Conservation (phyloP, 345 rosid genomes). For the Lumnitzera racemosa region DNA sequence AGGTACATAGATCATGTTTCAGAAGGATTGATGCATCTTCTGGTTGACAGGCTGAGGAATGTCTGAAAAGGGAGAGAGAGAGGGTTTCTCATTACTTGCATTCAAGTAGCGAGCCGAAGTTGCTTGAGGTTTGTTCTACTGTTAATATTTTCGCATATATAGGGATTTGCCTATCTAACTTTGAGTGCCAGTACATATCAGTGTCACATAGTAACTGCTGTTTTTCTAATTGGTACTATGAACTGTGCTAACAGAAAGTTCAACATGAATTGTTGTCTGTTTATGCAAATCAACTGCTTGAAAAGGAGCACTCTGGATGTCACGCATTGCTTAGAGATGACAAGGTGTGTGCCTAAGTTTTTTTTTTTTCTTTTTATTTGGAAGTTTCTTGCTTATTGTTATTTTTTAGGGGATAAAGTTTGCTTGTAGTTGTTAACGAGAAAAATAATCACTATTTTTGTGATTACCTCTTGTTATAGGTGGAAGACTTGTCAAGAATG, state of each 20-base stretch:
- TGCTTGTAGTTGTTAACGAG: no score
- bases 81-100: conserved; percentile 49
- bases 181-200: not conserved
- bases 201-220: not conserved
- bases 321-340: conserved; percentile 67
- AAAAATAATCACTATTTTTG: not conserved
- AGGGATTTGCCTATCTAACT: not conserved
- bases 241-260: conserved; percentile 32
- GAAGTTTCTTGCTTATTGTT: no score
- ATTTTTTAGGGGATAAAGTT: no score
- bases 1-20: no score
- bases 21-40: not conserved
- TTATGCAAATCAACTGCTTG: conserved; percentile 43
- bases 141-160: not conserved
- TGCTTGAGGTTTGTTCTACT: conserved; percentile 43
- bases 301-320: conserved; percentile 55
- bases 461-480: conserved; percentile 19
- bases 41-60: conserved; percentile 43
- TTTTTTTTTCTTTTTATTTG: not conserved
- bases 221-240: not conserved
- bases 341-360: conserved; percentile 33
- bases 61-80: conserved; percentile 52
- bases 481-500: conserved; percentile 73
- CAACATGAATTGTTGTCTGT: conserved; percentile 42
- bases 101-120: conserved; percentile 37